phyloP scores from a whole-genome alignment of 139 green algal species.

The Bryopsis sp. region DNA sequence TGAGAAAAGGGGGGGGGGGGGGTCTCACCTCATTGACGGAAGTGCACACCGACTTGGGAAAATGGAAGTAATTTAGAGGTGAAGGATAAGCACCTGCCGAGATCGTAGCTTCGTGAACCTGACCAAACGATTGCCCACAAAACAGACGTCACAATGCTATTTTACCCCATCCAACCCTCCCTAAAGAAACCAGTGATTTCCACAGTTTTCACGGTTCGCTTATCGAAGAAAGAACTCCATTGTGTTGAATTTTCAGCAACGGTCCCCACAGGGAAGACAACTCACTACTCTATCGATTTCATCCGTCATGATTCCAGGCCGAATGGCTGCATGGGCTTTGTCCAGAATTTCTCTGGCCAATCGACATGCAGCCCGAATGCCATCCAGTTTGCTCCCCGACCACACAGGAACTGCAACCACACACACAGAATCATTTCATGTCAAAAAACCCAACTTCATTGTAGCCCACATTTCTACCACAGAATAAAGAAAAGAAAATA shows the following conservation, averaged over 20 bases:
- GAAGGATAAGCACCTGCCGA: slow-evolving; percentile 75
- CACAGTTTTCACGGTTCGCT: background rate
- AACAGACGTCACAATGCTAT: background rate
- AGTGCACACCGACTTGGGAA: slow-evolving; percentile 95
- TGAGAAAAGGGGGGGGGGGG: too few relatives aligned
- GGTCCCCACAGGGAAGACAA: background rate
- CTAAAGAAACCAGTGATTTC: too few relatives aligned
- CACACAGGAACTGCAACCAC: slow-evolving; percentile 41
- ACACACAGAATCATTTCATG: background rate
- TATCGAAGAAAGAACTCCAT: background rate
- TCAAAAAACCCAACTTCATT: background rate
- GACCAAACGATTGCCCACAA: background rate
- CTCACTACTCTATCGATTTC: slow-evolving; percentile 87
- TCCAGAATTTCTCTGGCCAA: slow-evolving; percentile 73
- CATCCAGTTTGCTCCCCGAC: slow-evolving; percentile 49
- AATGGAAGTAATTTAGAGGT: slow-evolving; percentile 88
- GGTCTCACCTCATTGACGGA: slow-evolving; percentile 90
- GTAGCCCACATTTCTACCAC: background rate
- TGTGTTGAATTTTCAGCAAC: background rate
- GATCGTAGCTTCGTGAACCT: slow-evolving; percentile 74
- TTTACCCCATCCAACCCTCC: background rate
- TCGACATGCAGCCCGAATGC: slow-evolving; percentile 64
- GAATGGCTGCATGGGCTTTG: slow-evolving; percentile 52
- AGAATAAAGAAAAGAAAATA: background rate
- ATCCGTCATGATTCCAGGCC: slow-evolving; percentile 84